Evolutionary conservation across 306 rosid genomes (phyloP), one percentile per base, ranked within the genome.

Genomic region (Boehmeria nivea): DNA sequence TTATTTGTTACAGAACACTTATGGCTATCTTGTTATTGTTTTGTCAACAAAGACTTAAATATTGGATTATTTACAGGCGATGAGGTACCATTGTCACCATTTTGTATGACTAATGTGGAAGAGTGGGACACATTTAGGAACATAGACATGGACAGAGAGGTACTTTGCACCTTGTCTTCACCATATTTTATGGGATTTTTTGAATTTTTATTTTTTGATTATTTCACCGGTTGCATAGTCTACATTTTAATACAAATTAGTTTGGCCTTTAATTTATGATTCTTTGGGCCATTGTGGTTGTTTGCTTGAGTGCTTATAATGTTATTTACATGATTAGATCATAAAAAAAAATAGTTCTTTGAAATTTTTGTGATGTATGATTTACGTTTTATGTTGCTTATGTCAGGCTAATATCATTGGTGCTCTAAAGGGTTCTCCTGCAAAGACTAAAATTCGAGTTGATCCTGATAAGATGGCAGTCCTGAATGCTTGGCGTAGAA

Each of bases 101-200:
- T 87, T 79, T 74, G 68, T 76, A 74, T 76, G 99, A 67, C 95
- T 56, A 77, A 82, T 72, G 82, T 56, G 59, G 93, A 53, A 70
- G 87, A 82, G 65, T 91, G 96, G 95, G 99, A 91, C 71, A 73
- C 78, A 51, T 84, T 91, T 72, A 80, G 99, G 85, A 91, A 72
- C 76, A 87, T 87, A 51, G 99, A 91, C 89, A 91, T 87, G 99
- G 99, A 91, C 59, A 78, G 74, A 77, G 95, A 87, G 94, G 98
- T 91, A 19, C 50, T 31, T 18, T 13, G 52, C 46, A 49, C 39
- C 62, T 17, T 37, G 38, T 31, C 46, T 72, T 54, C 46, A 70
- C 51, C 45, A 34, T 61, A 51, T 22, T 55, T 51, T 25, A 37
- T 63, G 34, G 8, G 5, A 28, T 28, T 28, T 28, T 28, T 28